These are phyloP conservation scores for Sporothrix mexicana DNA, from an alignment of 2,329 filamentous ascomycete species.

Conservation along the genomic window DNA sequence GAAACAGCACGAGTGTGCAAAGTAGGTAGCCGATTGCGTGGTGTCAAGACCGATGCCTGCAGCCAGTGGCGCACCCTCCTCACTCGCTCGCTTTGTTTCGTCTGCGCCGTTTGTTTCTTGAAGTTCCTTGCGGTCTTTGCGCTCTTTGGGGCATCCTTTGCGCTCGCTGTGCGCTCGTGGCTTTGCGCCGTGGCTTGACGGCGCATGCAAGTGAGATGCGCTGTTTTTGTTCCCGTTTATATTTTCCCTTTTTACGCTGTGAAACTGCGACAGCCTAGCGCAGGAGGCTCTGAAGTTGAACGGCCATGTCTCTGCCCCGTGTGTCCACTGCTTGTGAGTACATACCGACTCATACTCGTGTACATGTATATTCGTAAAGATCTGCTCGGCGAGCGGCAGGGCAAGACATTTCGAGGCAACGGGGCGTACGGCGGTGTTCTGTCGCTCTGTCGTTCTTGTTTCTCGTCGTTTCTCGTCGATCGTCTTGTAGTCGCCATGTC, in stretches of 20 bases:
- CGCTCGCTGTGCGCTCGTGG: background rate
- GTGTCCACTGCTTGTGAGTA: background rate
- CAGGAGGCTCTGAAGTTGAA: background rate
- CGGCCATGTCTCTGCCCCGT: background rate
- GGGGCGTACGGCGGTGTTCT: background rate
- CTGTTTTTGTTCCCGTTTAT: background rate
- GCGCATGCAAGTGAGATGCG: slow-evolving; percentile 20
- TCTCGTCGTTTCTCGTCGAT: background rate
- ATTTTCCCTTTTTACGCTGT: background rate
- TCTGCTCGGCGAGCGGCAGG: slow-evolving; percentile 1
- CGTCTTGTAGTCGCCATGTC: background rate
- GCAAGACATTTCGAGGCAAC: slow-evolving; percentile 22
- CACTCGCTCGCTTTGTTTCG: slow-evolving; percentile 15
- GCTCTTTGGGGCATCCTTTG: background rate
- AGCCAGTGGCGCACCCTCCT: slow-evolving; percentile 25
- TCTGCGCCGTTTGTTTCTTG: background rate
- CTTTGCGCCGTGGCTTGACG: background rate
- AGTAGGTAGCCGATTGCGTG: slow-evolving; percentile 22
- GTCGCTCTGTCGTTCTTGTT: background rate
- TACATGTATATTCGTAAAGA: background rate
- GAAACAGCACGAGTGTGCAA: background rate
- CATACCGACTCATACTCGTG: background rate
- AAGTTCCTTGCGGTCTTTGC: background rate
- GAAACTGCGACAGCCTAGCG: slow-evolving; percentile 17
- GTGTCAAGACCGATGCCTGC: slow-evolving; percentile 16